These are phyloP conservation scores for Aspergillus terreus DNA, from an alignment of 2,329 filamentous ascomycete species.

Conservation along the genomic window DNA sequence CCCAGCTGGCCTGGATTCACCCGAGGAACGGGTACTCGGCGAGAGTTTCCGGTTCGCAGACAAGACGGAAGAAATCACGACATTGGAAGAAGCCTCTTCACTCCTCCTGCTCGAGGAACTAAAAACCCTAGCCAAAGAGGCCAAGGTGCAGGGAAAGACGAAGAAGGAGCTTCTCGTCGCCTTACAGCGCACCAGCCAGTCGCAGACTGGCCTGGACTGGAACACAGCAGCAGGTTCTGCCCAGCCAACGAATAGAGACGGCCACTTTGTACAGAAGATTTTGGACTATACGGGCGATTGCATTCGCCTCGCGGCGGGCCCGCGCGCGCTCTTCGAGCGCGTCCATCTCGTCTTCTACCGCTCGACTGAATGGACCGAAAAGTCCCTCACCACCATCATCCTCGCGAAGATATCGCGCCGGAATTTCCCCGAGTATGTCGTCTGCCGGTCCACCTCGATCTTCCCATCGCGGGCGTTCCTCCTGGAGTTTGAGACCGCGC, in stretches of 20 bases:
- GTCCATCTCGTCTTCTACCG: slow-evolving; percentile 95
- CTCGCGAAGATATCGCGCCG: slow-evolving; percentile 82
- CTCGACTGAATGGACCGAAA: slow-evolving; percentile 95
- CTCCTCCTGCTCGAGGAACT: slow-evolving; percentile 84
- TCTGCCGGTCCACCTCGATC: slow-evolving; percentile 84
- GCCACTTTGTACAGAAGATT: slow-evolving; percentile 74
- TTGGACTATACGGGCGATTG: slow-evolving; percentile 74
- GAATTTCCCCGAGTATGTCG: slow-evolving; percentile 86
- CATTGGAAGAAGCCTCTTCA: slow-evolving; percentile 77
- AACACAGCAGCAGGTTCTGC: slow-evolving; percentile 37
- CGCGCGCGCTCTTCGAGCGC: slow-evolving; percentile 81
- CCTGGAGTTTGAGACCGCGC: slow-evolving; percentile 83
- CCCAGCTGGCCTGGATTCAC: slow-evolving; percentile 48
- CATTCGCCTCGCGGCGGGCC: slow-evolving; percentile 69
- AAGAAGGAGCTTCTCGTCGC: slow-evolving; percentile 75
- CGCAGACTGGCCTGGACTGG: slow-evolving; percentile 72
- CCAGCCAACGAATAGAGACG: slow-evolving; percentile 60
- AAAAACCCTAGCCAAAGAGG: slow-evolving; percentile 78
- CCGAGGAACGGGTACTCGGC: slow-evolving; percentile 48
- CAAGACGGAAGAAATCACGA: slow-evolving; percentile 69
- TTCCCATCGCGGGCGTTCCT: slow-evolving; percentile 72
- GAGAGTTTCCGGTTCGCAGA: slow-evolving; percentile 75
- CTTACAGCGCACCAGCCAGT: slow-evolving; percentile 69
- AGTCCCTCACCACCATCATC: slow-evolving; percentile 91
- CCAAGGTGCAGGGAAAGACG: slow-evolving; percentile 80